Evolutionary conservation across 2,329 filamentous ascomycete genomes (phyloP).

Genomic region (Aureobasidium sp.): DNA sequence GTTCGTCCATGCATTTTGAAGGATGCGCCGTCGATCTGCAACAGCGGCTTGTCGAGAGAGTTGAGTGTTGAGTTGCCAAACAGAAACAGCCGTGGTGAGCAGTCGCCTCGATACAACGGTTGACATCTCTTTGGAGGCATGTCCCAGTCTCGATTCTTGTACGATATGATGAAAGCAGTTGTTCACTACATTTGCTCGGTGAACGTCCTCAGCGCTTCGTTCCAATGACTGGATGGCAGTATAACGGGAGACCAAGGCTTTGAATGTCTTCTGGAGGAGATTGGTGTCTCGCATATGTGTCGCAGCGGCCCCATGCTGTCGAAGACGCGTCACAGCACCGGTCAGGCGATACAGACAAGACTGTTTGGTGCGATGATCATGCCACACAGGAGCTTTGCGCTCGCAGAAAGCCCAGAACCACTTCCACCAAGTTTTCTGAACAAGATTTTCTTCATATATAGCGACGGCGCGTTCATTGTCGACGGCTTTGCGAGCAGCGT

Average conservation of each 20-base stretch:
- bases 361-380: slow-evolving; percentile 23
- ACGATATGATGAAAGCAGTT: background rate
- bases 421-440: slow-evolving; percentile 25
- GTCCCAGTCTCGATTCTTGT: background rate
- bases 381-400: slow-evolving; percentile 27
- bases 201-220: background rate
- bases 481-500: slow-evolving; percentile 29
- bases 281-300: background rate
- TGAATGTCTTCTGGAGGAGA: background rate
- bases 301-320: background rate
- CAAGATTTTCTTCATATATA: slow-evolving; percentile 28
- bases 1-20: slow-evolving; percentile 49
- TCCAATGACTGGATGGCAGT: background rate
- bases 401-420: slow-evolving; percentile 33
- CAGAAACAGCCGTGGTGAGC: slow-evolving; percentile 37
- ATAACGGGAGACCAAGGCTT: background rate
- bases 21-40: slow-evolving; percentile 44
- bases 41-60: slow-evolving; percentile 36
- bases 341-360: background rate
- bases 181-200: background rate
- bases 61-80: slow-evolving; percentile 40
- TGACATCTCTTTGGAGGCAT: background rate
- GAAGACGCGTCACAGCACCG: background rate
- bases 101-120: background rate
- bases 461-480: slow-evolving; percentile 27